Conservation (phyloP, 371 early-diverging fungal genomes). For the Ordospora pajunii region DNA sequence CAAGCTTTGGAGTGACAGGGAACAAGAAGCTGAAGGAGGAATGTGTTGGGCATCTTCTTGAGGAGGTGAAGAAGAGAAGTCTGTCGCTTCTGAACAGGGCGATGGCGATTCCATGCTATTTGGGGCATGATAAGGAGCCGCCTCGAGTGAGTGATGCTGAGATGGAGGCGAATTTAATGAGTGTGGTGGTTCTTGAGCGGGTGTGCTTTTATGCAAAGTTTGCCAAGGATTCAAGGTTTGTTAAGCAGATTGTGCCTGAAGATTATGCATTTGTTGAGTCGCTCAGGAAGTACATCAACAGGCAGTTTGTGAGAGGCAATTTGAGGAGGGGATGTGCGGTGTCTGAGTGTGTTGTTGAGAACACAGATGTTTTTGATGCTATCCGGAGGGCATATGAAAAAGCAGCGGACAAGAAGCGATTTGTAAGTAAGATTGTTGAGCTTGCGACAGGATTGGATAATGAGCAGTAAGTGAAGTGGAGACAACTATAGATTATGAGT, state of each 20-base stretch:
- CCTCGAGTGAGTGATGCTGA: neutral
- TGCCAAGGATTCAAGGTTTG: neutral
- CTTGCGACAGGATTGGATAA: neutral
- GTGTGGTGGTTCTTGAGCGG: slow-evolving; percentile 25
- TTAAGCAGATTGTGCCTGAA: slow-evolving; percentile 27
- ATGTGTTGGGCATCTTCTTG: slow-evolving; percentile 4
- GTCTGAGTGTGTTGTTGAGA: slow-evolving; percentile 24
- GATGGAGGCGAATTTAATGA: slow-evolving; percentile 10
- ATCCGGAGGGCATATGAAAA: slow-evolving; percentile 14
- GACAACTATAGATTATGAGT: too few relatives aligned
- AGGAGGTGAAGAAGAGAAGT: neutral
- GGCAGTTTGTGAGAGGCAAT: neutral
- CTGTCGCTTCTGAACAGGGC: slow-evolving; percentile 1
- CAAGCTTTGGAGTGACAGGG: neutral
- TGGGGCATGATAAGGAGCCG: slow-evolving; percentile 11
- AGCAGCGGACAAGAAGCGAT: slow-evolving; percentile 20
- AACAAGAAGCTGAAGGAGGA: slow-evolving; percentile 41
- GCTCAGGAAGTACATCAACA: slow-evolving; percentile 21
- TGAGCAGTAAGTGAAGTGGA: too few relatives aligned
- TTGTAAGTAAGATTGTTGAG: slow-evolving; percentile 34
- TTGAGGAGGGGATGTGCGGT: neutral
- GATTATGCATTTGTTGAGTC: slow-evolving; percentile 3
- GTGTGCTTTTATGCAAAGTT: slow-evolving; percentile 41
- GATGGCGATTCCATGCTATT: slow-evolving; percentile 23
- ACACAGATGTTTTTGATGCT: slow-evolving; percentile 1